phyloP scores from a whole-genome alignment of 306 rosid species.

The Trifolium pratense region DNA sequence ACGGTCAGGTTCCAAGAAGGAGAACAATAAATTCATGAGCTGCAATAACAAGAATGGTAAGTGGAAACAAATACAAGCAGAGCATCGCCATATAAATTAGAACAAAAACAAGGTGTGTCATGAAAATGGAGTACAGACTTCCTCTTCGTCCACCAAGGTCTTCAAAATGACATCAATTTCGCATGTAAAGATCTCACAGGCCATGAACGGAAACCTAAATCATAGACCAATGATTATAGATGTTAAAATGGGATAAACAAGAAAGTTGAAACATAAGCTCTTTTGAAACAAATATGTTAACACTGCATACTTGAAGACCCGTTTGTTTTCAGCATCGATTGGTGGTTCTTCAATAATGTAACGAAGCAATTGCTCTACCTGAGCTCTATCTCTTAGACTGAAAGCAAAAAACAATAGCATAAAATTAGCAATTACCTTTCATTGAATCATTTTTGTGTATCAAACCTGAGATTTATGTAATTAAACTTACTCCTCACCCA shows the following conservation, averaged over 20 bases:
- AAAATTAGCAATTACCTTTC: constrained; percentile 30
- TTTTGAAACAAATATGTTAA: constrained; percentile 15
- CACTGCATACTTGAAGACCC: constrained; percentile 76
- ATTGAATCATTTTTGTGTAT: constrained; percentile 33
- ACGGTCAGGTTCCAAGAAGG: constrained; percentile 86
- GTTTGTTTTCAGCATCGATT: constrained; percentile 87
- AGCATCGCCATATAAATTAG: constrained; percentile 4
- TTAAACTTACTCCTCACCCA: constrained; percentile 35
- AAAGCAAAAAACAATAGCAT: constrained; percentile 34
- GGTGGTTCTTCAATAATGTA: constrained; percentile 86
- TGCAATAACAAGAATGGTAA: constrained; percentile 49
- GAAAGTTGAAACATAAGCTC: constrained; percentile 5
- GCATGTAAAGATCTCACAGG: constrained; percentile 95
- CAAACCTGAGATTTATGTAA: constrained; percentile 14
- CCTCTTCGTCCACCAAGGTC: constrained; percentile 96
- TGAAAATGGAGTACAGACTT: constrained; percentile 55
- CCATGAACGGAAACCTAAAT: constrained; percentile 89
- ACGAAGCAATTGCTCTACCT: constrained; percentile 82
- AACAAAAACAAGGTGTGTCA: neutral
- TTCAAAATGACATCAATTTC: constrained; percentile 98
- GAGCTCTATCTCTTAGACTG: constrained; percentile 89
- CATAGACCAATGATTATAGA: constrained; percentile 43
- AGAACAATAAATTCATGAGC: constrained; percentile 91
- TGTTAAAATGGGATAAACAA: constrained; percentile 20
- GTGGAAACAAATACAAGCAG: constrained; percentile 28